Evolutionary conservation across 75 land plant species (phyloP).

Genomic region (Picea glauca): DNA sequence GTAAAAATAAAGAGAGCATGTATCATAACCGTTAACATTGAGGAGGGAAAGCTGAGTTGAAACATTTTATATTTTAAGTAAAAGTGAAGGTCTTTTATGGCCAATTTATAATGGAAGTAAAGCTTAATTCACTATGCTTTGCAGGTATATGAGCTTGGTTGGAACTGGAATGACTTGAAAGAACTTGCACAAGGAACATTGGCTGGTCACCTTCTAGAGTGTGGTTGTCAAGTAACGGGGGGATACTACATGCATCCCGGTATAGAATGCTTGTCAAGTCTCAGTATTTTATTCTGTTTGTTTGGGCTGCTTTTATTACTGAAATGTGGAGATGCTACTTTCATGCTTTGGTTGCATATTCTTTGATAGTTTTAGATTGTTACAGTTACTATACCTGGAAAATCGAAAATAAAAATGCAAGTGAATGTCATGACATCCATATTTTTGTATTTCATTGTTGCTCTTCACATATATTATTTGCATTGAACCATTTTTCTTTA

Average conservation of each 20-base stretch:
- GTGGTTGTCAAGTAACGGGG: constrained; percentile 97
- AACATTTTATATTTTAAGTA: too few species aligned
- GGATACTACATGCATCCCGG: constrained; percentile 98
- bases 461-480: too few species aligned
- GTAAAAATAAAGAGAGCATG: too few species aligned
- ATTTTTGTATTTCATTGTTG: too few species aligned
- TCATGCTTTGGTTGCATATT: constrained; percentile 4
- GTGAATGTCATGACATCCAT: too few species aligned
- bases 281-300: constrained; percentile 5
- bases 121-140: neutral
- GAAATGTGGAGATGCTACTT: neutral
- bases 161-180: constrained; percentile 86
- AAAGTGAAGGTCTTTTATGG: too few species aligned
- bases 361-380: neutral
- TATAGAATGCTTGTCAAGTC: constrained; percentile 9
- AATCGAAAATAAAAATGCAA: neutral
- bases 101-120: too few species aligned
- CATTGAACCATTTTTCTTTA: too few species aligned
- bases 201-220: constrained; percentile 95
- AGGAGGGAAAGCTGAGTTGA: too few species aligned
- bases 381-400: neutral
- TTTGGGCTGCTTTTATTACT: neutral
- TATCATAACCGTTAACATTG: too few species aligned
- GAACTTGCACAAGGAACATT: constrained; percentile 81
- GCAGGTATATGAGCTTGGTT: constrained; percentile 93